Evolutionary conservation across 306 rosid genomes (phyloP).

Genomic region (Vigna reflexopilosa): DNA sequence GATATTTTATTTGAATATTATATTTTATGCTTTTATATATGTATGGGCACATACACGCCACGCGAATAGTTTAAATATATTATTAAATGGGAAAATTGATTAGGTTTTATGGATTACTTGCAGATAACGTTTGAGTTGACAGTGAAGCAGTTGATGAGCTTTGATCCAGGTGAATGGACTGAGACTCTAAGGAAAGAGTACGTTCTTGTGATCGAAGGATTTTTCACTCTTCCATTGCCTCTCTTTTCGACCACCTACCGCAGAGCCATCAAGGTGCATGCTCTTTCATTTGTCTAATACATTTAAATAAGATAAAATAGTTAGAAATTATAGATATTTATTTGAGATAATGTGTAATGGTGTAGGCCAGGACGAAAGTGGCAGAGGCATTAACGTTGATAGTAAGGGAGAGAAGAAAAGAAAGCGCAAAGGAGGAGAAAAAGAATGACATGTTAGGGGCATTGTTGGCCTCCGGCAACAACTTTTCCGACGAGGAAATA

Average conservation of each 20-base stretch:
- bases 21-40: background rate
- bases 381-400: slow-evolving; percentile 81
- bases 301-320: too few species aligned
- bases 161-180: slow-evolving; percentile 93
- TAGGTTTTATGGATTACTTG: slow-evolving; percentile 16
- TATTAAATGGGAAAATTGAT: background rate
- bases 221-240: slow-evolving; percentile 82
- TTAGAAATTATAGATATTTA: too few species aligned
- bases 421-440: slow-evolving; percentile 45
- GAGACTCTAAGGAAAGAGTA: slow-evolving; percentile 84
- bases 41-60: background rate
- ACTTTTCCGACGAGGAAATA: slow-evolving; percentile 82
- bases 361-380: slow-evolving; percentile 85
- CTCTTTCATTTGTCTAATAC: background rate
- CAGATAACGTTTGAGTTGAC: slow-evolving; percentile 99
- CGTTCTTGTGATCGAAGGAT: slow-evolving; percentile 94
- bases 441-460: slow-evolving; percentile 88
- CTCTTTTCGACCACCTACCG: slow-evolving; percentile 86
- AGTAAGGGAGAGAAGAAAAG: slow-evolving; percentile 78
- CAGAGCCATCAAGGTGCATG: slow-evolving; percentile 74
- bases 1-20: background rate
- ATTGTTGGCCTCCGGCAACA: slow-evolving; percentile 74
- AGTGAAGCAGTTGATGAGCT: slow-evolving; percentile 96
- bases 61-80: too few species aligned
- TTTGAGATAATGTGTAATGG: background rate